Base-by-base conservation (phyloP, 2,329 filamentous ascomycete species). In the Microascus cirrosus region DNA sequence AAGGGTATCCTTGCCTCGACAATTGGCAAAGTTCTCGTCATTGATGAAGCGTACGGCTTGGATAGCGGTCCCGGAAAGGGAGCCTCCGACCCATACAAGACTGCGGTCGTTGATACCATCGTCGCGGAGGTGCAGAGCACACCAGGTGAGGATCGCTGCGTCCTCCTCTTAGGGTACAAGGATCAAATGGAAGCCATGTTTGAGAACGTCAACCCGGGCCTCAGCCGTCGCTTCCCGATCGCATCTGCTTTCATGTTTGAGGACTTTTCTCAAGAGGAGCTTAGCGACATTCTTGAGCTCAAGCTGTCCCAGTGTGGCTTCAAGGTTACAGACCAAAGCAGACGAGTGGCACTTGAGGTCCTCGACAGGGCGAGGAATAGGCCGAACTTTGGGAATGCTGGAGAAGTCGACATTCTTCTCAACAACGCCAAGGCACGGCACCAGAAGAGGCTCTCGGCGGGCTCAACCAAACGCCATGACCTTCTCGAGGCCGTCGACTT, bases 31-130 rank as follows among this genome's bases (percentile, higher is more conserved):
- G 86, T 92, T 0, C 76, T 93, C 0, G 81, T 93, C 15, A 90
- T 93, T 2, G 89, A 93, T 61, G 89, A 94, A 65, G 88, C 88
- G 0, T 92, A 93, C 61, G 82, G 83, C 36, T 74, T 93, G 0
- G 80, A 76, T 53, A 68, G 73, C 81, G 24, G 82, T 72, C 0
- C 82, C 84, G 57, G 66, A 65, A 1, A 77, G 78, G 0, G 86
- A 77, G 39, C 34, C 56, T 66, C 68, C 0, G 72, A 73, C 13
- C 66, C 70, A 0, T 90, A 71, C 70, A 86, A 82, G 65, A 79
- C 75, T 0, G 85, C 83, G 0, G 85, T 89, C 1, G 76, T 90
- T 2, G 87, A 91, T 62, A 90, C 85, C 0, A 83, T 90, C 13
- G 87, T 90, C 0, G 84, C 85, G 0, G 84, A 90, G 62, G 80